Evolutionary conservation across 345 rosid species (phyloP), one percentile per base, ranked within the genome.

Genomic region (Eucalyptus tenuipes): DNA sequence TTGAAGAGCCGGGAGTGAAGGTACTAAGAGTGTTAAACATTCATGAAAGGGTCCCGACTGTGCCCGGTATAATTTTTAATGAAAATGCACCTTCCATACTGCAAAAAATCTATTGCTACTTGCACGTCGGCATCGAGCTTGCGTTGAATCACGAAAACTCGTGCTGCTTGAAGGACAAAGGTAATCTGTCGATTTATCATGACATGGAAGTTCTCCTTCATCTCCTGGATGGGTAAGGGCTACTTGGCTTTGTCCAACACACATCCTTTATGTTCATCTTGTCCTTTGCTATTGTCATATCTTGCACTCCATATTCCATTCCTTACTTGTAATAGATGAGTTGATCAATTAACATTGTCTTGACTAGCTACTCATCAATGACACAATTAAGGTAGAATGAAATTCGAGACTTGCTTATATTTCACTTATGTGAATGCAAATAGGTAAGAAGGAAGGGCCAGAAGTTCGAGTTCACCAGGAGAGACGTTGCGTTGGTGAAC

Each of bases 401-500:
- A n/a, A 66, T 15, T 66, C 11, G 9, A 66, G 79, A 66, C 20
- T 66, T 66, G 44, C 81, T 68, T 66, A 66, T 66, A 12, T n/a
- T 66, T 66, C 13, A 68, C 80, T 68, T 29, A 9, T 31, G 7
- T 31, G 80, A 68, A 68, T 68, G 80, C 4, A 31, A 68, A 68
- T 68, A 68, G 80, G 80, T 5, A 68, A 61, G 89, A 89, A 7
- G 89, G 71, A 89, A 90, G 71, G 90, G 88, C 37, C 80, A 86
- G 47, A 66, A 27, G 27, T 89, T 90, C 85, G 22, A 17, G 47
- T 87, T 88, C 6, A 89, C 85, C 25, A 31, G 75, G 29, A 90
- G 92, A 85, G 93, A 92, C 47, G 37, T 79, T 15, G 91, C 89
- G n/a, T 66, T 92, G 52, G 91, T 90, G 22, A 90, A 90, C 86